These are phyloP conservation scores for Dendrobium chrysotoxum DNA, from an alignment of 106 monocot genomes.

Conservation along the genomic window DNA sequence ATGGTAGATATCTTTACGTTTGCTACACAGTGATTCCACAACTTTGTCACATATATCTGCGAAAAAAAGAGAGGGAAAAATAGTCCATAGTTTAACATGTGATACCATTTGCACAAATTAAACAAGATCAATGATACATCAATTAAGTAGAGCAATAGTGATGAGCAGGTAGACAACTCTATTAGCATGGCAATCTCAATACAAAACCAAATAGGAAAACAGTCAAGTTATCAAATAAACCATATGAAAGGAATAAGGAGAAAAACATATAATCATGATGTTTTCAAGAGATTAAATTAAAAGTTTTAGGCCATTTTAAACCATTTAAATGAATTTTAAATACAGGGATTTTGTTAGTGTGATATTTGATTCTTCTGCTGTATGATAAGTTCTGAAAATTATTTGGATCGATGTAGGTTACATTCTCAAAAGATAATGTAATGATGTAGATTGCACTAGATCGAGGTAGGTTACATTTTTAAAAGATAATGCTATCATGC, in stretches of 20 bases:
- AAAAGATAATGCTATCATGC: no score
- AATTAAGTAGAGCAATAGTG: neutral
- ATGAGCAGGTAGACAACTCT: neutral
- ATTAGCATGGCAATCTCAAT: neutral
- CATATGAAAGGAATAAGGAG: neutral
- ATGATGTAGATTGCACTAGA: no score
- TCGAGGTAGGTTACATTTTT: no score
- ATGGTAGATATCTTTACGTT: slow-evolving; percentile 33
- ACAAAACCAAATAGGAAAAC: neutral
- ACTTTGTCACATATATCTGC: slow-evolving; percentile 85
- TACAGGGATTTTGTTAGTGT: no score
- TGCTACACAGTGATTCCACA: slow-evolving; percentile 57
- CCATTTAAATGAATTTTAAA: no score
- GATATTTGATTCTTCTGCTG: no score
- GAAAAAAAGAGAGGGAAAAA: neutral
- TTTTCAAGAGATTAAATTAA: neutral
- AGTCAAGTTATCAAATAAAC: neutral
- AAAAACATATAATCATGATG: neutral
- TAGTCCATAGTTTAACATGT: neutral
- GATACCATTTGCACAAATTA: neutral
- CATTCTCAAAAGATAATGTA: no score
- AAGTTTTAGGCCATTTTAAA: no score
- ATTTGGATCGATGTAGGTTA: no score
- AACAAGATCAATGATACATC: neutral
- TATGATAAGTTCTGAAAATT: no score